Evolutionary conservation across 2,329 filamentous ascomycete genomes (phyloP).

Genomic region (Colletotrichum plurivorum): DNA sequence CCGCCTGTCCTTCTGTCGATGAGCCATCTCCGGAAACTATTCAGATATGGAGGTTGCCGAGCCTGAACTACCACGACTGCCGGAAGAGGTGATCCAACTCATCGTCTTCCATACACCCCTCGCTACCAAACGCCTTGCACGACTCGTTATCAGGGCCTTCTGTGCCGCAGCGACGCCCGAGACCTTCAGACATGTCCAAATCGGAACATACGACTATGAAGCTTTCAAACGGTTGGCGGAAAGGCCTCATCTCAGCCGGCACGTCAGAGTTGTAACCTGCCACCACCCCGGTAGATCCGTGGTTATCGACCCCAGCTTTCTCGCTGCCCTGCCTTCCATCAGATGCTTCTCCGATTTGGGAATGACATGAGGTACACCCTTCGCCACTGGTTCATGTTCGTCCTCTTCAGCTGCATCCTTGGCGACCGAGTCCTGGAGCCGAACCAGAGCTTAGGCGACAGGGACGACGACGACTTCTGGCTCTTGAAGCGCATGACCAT

Average conservation of each 20-base stretch:
- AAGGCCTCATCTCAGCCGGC: neutral
- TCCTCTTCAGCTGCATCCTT: conserved; percentile 1
- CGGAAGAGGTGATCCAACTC: neutral
- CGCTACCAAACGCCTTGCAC: neutral
- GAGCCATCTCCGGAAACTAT: neutral
- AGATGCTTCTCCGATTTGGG: neutral
- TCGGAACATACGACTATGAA: neutral
- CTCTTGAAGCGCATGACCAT: neutral
- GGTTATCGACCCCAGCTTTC: neutral
- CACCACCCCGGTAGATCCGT: neutral
- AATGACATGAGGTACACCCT: neutral
- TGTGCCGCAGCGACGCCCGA: neutral
- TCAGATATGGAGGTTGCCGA: neutral
- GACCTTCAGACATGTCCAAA: neutral
- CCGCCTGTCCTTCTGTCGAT: neutral
- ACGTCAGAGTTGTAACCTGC: conserved; percentile 8
- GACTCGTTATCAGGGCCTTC: neutral
- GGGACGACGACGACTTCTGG: neutral
- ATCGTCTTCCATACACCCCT: neutral
- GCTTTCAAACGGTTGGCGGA: neutral
- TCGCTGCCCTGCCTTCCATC: neutral
- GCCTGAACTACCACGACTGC: neutral
- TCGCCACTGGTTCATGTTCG: conserved; percentile 6
- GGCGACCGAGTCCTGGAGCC: neutral
- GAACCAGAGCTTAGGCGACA: neutral